Percentiles rank a stretch among this genome's conserved stretches.
Evolutionary conservation across 352 stramenopile species (phyloP).

Genomic region (Pythium vanterpoolii): DNA sequence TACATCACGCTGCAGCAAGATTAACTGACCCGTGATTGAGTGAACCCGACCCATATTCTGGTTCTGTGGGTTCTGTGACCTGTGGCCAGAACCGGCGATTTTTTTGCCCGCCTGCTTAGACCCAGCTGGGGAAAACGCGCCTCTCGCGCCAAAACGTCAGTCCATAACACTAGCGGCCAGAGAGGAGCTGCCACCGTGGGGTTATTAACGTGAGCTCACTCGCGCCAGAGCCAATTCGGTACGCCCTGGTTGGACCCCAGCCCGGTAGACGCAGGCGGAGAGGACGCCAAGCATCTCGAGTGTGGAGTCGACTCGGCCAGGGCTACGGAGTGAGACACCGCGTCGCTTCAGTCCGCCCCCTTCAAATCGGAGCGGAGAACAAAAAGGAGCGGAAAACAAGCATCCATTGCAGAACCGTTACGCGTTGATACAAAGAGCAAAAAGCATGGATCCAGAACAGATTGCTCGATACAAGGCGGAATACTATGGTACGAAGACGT

Average conservation of each 20-base stretch:
- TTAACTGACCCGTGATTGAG: too few relatives aligned
- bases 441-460: slow-evolving; percentile 23
- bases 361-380: neutral
- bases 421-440: neutral
- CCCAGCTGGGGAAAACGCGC: slow-evolving; percentile 23
- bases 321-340: neutral
- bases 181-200: slow-evolving; percentile 5
- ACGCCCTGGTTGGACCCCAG: neutral
- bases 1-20: too few relatives aligned
- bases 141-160: slow-evolving; percentile 30
- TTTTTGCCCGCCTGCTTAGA: neutral
- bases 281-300: neutral
- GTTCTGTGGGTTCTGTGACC: slow-evolving; percentile 3
- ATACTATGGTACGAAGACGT: slow-evolving; percentile 28
- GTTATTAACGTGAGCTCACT: neutral
- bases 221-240: neutral
- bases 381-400: neutral
- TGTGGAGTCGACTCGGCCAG: neutral
- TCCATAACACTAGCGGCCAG: slow-evolving; percentile 8
- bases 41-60: slow-evolving; percentile 9
- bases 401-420: neutral
- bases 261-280: neutral
- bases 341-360: neutral
- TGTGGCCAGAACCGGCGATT: slow-evolving; percentile 12
- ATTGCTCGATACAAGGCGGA: slow-evolving; percentile 27